Evolutionary conservation across 306 rosid genomes (phyloP).

Genomic region (Cucumis cinereus): DNA sequence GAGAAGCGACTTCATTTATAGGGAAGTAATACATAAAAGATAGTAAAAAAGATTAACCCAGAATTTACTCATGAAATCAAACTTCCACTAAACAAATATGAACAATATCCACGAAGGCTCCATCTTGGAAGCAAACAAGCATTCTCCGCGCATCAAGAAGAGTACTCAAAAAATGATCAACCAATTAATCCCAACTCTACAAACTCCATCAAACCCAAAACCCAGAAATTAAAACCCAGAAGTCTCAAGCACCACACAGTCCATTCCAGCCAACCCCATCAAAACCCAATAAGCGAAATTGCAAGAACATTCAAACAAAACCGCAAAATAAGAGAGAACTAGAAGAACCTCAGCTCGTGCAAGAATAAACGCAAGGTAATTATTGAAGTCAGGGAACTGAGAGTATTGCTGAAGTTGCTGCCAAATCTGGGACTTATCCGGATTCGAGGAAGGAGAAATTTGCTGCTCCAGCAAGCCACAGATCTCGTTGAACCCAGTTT

Average conservation of each 20-base stretch:
- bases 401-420: slow-evolving; percentile 84
- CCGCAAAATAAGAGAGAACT: not conserved
- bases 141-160: not conserved
- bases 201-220: not conserved
- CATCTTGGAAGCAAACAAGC: not conserved
- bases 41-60: too few relatives aligned
- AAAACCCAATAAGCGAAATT: not conserved
- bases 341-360: slow-evolving; percentile 70
- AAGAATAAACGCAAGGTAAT: slow-evolving; percentile 81
- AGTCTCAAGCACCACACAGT: not conserved
- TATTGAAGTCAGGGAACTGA: slow-evolving; percentile 87
- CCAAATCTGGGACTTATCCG: slow-evolving; percentile 99
- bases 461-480: slow-evolving; percentile 85
- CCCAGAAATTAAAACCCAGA: not conserved
- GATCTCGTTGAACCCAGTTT: slow-evolving; percentile 92
- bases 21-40: too few relatives aligned
- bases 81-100: not conserved
- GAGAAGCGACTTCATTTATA: too few relatives aligned
- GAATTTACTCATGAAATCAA: not conserved
- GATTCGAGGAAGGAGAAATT: slow-evolving; percentile 66
- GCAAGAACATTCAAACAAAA: not conserved
- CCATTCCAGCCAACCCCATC: not conserved
- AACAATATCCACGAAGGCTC: not conserved
- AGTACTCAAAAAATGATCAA: not conserved
- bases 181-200: not conserved